A percentile compares a stretch with the other conserved stretches of the same genome.
Conservation (phyloP, 2,329 filamentous ascomycete species). For the Trichothecium roseum region DNA sequence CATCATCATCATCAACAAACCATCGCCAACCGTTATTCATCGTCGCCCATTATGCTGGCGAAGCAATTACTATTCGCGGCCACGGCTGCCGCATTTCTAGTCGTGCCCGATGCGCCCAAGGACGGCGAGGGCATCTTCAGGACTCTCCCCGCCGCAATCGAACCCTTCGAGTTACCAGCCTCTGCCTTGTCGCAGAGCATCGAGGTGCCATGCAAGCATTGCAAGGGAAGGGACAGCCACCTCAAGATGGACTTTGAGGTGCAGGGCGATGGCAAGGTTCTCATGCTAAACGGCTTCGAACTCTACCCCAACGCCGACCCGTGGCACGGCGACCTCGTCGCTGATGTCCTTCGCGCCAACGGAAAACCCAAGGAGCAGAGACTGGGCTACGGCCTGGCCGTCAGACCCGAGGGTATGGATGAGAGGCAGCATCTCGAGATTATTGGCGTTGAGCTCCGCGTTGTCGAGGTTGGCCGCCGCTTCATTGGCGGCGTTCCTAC, state of each 20-base stretch:
- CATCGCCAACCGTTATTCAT: neutral
- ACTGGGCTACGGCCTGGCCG: conserved; percentile 39
- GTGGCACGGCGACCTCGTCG: conserved; percentile 30
- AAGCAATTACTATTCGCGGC: conserved; percentile 21
- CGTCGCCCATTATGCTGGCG: conserved; percentile 18
- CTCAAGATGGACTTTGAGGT: conserved; percentile 46
- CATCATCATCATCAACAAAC: neutral
- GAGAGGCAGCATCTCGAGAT: conserved; percentile 41
- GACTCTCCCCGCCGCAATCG: conserved; percentile 22
- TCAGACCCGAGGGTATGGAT: conserved; percentile 32
- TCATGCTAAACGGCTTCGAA: conserved; percentile 50
- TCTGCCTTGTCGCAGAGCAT: conserved; percentile 26
- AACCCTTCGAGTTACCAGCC: conserved; percentile 25
- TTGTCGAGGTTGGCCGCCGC: conserved; percentile 47
- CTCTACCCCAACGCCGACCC: conserved; percentile 46
- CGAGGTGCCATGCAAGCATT: conserved; percentile 43
- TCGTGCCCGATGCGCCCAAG: conserved; percentile 38
- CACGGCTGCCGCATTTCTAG: conserved; percentile 35
- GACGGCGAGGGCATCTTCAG: conserved; percentile 32
- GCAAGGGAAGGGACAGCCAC: conserved; percentile 33
- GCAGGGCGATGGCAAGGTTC: conserved; percentile 29
- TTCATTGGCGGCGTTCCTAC: conserved; percentile 44
- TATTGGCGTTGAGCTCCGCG: conserved; percentile 43
- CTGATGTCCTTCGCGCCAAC: conserved; percentile 31
- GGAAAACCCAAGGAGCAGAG: conserved; percentile 23